phyloP scores from a whole-genome alignment of 768 basidiomycete genomes.

The Agrocybe chaxingu region DNA sequence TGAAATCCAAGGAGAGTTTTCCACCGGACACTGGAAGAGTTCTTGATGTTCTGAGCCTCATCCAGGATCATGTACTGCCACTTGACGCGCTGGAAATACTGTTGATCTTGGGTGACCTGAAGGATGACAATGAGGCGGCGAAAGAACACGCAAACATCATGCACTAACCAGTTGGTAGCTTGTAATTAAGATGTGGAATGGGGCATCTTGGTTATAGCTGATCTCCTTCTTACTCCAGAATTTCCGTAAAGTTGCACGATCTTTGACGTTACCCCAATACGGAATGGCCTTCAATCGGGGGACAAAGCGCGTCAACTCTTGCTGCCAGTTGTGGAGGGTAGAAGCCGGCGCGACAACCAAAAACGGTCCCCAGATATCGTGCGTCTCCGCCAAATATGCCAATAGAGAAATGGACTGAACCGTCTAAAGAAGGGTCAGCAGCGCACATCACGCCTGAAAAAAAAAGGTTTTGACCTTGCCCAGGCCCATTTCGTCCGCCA shows the following conservation, averaged over 20 bases:
- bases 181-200: conserved; percentile 95
- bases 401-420: conserved; percentile 97
- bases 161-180: conserved; percentile 89
- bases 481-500: conserved; percentile 98
- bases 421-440: conserved; percentile 49
- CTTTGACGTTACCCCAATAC: conserved; percentile 98
- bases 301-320: conserved; percentile 94
- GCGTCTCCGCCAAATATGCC: conserved; percentile 93
- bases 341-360: conserved; percentile 96
- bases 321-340: conserved; percentile 99
- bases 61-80: conserved; percentile 99
- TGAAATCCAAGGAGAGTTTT: conserved; percentile 95
- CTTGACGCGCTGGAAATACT: conserved; percentile 95
- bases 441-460: neutral
- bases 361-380: conserved; percentile 99
- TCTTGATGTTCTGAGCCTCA: conserved; percentile 99
- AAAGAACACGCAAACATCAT: neutral
- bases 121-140: neutral
- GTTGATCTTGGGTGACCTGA: conserved; percentile 92
- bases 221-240: conserved; percentile 99
- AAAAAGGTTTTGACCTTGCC: conserved; percentile 58
- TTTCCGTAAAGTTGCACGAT: conserved; percentile 89
- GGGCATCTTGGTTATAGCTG: conserved; percentile 91
- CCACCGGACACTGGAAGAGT: conserved; percentile 93
- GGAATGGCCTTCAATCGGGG: conserved; percentile 92